These are phyloP conservation scores for Pseudoperonospora humuli DNA, from an alignment of 352 stramenopile species.

Conservation along the genomic window DNA sequence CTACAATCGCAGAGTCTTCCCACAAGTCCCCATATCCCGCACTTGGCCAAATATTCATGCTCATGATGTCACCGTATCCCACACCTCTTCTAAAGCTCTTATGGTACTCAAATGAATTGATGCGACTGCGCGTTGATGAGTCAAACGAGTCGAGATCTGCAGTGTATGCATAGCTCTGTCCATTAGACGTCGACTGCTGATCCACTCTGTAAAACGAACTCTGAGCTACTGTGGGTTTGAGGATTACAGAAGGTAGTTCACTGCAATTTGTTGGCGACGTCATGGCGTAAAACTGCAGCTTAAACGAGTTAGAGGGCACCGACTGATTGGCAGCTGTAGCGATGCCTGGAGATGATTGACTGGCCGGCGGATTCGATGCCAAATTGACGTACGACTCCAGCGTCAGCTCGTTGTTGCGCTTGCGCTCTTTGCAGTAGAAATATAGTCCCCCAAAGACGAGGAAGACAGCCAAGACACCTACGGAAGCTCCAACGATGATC, in stretches of 20 bases:
- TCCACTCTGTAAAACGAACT: slow-evolving; percentile 4
- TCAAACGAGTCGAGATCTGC: slow-evolving; percentile 16
- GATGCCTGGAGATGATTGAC: slow-evolving; percentile 19
- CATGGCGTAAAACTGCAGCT: slow-evolving; percentile 25
- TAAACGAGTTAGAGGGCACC: not conserved
- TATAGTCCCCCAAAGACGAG: slow-evolving; percentile 17
- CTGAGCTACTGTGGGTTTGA: slow-evolving; percentile 9
- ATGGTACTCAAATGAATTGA: slow-evolving; percentile 21
- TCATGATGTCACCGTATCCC: slow-evolving; percentile 18
- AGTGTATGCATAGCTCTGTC: slow-evolving; percentile 8
- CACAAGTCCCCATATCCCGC: slow-evolving; percentile 26
- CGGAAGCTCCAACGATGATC: slow-evolving; percentile 20
- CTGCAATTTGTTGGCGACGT: slow-evolving; percentile 18
- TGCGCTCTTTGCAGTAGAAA: slow-evolving; percentile 22
- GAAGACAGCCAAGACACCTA: slow-evolving; percentile 24
- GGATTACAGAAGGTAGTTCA: slow-evolving; percentile 3
- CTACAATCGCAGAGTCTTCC: slow-evolving; percentile 39
- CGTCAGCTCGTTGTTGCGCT: slow-evolving; percentile 18
- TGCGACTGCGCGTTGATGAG: slow-evolving; percentile 17
- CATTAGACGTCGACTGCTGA: slow-evolving; percentile 1
- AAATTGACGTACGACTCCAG: slow-evolving; percentile 29
- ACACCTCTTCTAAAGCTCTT: slow-evolving; percentile 21
- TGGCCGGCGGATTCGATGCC: slow-evolving; percentile 17
- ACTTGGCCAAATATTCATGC: slow-evolving; percentile 6
- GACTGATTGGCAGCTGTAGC: slow-evolving; percentile 12